Conservation (phyloP, 2,329 filamentous ascomycete genomes). For the Aspergillus pseudoterreus region DNA sequence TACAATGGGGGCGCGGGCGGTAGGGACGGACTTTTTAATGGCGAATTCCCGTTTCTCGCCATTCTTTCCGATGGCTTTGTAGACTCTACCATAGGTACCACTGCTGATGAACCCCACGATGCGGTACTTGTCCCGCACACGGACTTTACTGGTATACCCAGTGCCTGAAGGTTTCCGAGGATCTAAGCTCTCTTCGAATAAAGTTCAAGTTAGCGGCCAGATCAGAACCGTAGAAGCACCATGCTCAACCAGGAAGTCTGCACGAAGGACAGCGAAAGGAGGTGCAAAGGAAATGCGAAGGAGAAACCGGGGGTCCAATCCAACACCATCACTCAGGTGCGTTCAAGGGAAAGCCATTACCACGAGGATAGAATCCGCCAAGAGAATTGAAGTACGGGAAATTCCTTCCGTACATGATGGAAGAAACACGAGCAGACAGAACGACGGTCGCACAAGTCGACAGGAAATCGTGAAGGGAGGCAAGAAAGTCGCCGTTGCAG, state of each 20-base stretch:
- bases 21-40: slow-evolving; percentile 77
- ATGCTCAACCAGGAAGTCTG: too few relatives aligned
- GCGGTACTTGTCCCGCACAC: slow-evolving; percentile 88
- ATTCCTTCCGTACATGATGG: slow-evolving; percentile 39
- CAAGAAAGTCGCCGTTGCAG: slow-evolving; percentile 2
- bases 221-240: neutral
- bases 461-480: neutral
- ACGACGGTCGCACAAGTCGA: slow-evolving; percentile 5
- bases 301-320: neutral
- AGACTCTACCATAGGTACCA: slow-evolving; percentile 95
- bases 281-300: neutral
- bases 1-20: neutral
- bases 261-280: too few relatives aligned
- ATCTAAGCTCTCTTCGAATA: slow-evolving; percentile 32
- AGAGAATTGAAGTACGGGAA: slow-evolving; percentile 36
- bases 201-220: slow-evolving; percentile 21
- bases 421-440: slow-evolving; percentile 14
- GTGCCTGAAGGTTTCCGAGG: slow-evolving; percentile 42
- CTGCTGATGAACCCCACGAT: slow-evolving; percentile 98
- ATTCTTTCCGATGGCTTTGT: slow-evolving; percentile 82
- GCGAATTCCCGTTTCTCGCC: slow-evolving; percentile 79
- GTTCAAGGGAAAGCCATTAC: slow-evolving; percentile 31
- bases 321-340: slow-evolving; percentile 1
- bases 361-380: slow-evolving; percentile 39
- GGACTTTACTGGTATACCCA: slow-evolving; percentile 67